A percentile compares a stretch with the other conserved stretches of the same genome.
These are phyloP conservation scores for Daphne laureola DNA, from an alignment of 441 rosid species.

Conservation along the genomic window DNA sequence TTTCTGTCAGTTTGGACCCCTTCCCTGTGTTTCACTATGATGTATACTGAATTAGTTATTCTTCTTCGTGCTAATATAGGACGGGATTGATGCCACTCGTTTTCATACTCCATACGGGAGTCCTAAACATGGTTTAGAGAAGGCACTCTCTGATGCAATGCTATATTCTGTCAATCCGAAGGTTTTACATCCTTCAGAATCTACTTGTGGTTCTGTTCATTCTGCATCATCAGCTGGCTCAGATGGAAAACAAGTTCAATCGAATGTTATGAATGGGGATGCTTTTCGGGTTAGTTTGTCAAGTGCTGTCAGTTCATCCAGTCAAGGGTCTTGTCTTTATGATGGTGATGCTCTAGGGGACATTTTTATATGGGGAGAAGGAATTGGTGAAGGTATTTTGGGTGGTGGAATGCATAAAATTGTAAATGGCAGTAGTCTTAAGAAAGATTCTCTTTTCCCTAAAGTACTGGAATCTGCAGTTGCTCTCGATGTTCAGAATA, in stretches of 20 bases:
- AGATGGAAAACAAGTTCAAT: constrained; percentile 33
- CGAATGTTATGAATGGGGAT: constrained; percentile 29
- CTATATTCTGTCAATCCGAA: constrained; percentile 34
- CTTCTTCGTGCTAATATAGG: constrained; percentile 36
- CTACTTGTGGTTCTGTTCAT: constrained; percentile 37
- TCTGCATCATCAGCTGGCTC: constrained; percentile 54
- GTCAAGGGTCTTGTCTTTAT: constrained; percentile 58
- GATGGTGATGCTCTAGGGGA: constrained; percentile 53
- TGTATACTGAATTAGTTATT: constrained; percentile 15
- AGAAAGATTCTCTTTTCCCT: constrained; percentile 41
- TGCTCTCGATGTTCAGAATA: constrained; percentile 47
- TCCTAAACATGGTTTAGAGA: constrained; percentile 36
- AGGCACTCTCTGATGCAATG: constrained; percentile 35
- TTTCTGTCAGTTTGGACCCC: constrained; percentile 3
- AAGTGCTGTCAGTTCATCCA: constrained; percentile 53
- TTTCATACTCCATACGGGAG: constrained; percentile 34
- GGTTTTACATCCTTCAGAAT: constrained; percentile 37
- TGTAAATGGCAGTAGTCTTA: constrained; percentile 28
- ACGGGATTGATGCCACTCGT: constrained; percentile 37
- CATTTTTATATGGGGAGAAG: constrained; percentile 54
- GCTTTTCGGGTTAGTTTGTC: constrained; percentile 50
- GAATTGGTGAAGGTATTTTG: constrained; percentile 42
- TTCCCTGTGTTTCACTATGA: constrained; percentile 10
- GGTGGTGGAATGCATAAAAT: constrained; percentile 39
- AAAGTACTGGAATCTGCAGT: constrained; percentile 51